Evolutionary conservation across 352 stramenopile genomes (phyloP), one percentile per base, ranked within the genome.

Genomic region (Pilasporangium apinafurcum): DNA sequence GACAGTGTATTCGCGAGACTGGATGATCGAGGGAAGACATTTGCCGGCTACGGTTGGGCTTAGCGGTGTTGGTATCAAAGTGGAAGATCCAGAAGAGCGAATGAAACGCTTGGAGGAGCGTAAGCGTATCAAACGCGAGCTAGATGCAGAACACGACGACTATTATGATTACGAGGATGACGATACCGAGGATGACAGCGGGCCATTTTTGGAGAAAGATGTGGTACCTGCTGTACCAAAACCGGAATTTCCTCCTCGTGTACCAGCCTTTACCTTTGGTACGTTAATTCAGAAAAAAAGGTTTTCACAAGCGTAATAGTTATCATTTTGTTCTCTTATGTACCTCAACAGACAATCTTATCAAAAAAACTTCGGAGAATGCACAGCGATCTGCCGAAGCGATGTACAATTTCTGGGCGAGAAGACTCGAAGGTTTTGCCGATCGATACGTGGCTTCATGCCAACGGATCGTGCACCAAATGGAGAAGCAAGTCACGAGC

Each of bases 331-430:
- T n/a, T n/a, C n/a, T n/a, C n/a, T n/a, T n/a, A n/a, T n/a, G n/a
- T n/a, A n/a, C n/a, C n/a, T n/a, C 22, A 14, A 24, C 27, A 73
- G 62, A 71, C 7, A 60, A 64, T n/a, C 44, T 75, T n/a, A 38
- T 71, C 28, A 40, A 44, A 48, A 65, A 66, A 38, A 56, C 48
- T n/a, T 37, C 77, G 20, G 71, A 85, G 41, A 72, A 58, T 12
- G 60, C 64, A 36, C 83, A 80, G 52, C 62, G 67, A 26, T 78
- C 69, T 40, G 54, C 59, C 17, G 53, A 59, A 4, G 66, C 69
- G 34, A 82, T 87, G 59, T 83, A 83, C 58, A 76, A 69, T 30
- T 87, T 87, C 48, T 85, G 75, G 75, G 71, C 71, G 25, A 60
- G 69, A 26, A 68, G 69, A 14, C 56, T 87, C 27, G 69, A 85